These are phyloP conservation scores for Keithomyces neogunnii DNA, from an alignment of 2,329 filamentous ascomycete species.

Conservation along the genomic window DNA sequence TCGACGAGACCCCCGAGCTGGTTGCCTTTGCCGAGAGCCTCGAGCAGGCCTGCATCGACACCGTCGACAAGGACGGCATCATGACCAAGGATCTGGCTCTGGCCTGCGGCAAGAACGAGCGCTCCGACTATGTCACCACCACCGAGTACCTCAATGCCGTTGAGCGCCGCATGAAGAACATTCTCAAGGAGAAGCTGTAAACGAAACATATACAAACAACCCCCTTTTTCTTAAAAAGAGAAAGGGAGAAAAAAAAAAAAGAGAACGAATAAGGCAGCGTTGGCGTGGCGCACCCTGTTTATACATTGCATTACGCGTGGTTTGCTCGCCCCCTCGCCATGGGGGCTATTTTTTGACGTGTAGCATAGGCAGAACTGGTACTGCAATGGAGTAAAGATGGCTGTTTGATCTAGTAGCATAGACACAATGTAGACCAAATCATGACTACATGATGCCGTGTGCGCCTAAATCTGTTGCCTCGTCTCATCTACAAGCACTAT, in stretches of 20 bases:
- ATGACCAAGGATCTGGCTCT: slow-evolving; percentile 99
- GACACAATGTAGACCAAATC: neutral
- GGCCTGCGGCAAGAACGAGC: slow-evolving; percentile 78
- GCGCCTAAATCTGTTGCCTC: neutral
- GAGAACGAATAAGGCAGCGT: neutral
- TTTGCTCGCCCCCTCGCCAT: too few species aligned
- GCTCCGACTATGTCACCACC: slow-evolving; percentile 84
- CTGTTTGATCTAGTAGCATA: slow-evolving; percentile 1
- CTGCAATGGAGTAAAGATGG: neutral
- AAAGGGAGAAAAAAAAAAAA: neutral
- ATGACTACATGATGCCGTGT: neutral
- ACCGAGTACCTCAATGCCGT: slow-evolving; percentile 87
- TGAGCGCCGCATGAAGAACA: slow-evolving; percentile 77
- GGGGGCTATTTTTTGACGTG: neutral
- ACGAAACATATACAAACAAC: neutral
- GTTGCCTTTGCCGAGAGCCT: slow-evolving; percentile 85
- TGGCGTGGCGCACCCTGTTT: neutral
- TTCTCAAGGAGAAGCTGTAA: slow-evolving; percentile 70
- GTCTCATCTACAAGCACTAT: too few species aligned
- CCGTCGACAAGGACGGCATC: slow-evolving; percentile 85
- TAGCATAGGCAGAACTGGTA: neutral
- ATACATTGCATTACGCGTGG: too few species aligned
- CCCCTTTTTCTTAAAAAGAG: neutral
- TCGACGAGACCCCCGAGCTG: slow-evolving; percentile 88
- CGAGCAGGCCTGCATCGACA: slow-evolving; percentile 89